Conservation (phyloP, 2,329 filamentous ascomycete genomes). For the Monosporascus cannonballus region DNA sequence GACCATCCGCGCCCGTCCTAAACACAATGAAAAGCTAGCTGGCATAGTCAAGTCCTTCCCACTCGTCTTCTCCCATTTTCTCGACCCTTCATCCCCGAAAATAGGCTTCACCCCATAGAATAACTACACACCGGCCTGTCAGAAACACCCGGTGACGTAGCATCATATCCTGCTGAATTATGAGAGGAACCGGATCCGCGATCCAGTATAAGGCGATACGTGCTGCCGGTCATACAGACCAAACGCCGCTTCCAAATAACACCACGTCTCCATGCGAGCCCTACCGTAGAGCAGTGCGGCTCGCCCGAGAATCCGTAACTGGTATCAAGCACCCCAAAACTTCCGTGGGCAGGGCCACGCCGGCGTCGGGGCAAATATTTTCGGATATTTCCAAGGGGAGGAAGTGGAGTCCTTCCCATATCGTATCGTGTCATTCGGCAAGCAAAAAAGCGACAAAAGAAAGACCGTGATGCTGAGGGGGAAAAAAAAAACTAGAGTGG, state of each 20-base stretch:
- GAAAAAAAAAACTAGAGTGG: conserved; percentile 29
- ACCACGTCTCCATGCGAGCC: neutral
- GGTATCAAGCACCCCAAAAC: neutral
- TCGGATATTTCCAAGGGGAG: neutral
- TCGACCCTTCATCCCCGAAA: neutral
- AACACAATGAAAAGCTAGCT: conserved; percentile 1
- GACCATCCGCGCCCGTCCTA: neutral
- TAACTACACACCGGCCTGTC: neutral
- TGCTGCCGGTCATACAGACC: neutral
- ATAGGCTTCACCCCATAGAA: neutral
- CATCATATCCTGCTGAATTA: neutral
- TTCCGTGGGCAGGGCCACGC: neutral
- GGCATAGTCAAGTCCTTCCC: neutral
- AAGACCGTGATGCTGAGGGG: conserved; percentile 26
- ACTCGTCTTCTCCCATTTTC: neutral
- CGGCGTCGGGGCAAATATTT: neutral
- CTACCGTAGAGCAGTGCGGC: neutral
- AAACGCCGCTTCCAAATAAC: neutral
- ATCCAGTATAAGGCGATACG: neutral
- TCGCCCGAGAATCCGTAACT: neutral
- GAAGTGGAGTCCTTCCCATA: neutral
- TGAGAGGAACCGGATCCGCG: neutral
- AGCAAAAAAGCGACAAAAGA: conserved; percentile 18
- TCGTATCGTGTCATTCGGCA: neutral
- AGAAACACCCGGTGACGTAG: neutral